These are phyloP conservation scores for Xylaria sp. DNA, from an alignment of 2,329 filamentous ascomycete species.

Conservation along the genomic window DNA sequence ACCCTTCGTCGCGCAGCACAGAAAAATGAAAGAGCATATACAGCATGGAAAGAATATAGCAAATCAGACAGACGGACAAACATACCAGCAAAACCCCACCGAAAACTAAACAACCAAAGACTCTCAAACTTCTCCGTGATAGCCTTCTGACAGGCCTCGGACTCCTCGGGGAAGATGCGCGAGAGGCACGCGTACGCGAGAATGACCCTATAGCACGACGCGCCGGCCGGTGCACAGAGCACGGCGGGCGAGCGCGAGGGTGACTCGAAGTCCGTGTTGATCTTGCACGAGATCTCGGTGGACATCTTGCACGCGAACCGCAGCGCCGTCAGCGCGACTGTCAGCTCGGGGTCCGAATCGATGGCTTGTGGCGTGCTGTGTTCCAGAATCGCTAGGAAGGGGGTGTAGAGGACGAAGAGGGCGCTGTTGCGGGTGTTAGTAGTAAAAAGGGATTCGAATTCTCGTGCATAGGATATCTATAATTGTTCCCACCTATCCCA, in stretches of 20 bases:
- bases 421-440: constrained; percentile 38
- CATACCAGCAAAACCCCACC: constrained; percentile 52
- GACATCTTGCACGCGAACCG: constrained; percentile 51
- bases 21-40: background rate
- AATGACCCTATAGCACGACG: constrained; percentile 50
- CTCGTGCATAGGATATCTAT: background rate
- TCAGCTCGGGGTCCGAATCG: constrained; percentile 40
- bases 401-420: constrained; percentile 50
- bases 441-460: background rate
- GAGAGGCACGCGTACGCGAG: constrained; percentile 44
- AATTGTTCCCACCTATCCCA: background rate
- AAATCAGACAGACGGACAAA: background rate
- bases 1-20: background rate
- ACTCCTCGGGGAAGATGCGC: constrained; percentile 49
- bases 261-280: constrained; percentile 44
- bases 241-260: constrained; percentile 44
- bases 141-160: constrained; percentile 43
- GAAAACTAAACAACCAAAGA: constrained; percentile 48
- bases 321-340: constrained; percentile 47
- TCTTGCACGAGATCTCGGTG: constrained; percentile 50
- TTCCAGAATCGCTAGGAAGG: constrained; percentile 49
- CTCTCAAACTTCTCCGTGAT: constrained; percentile 52
- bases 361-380: constrained; percentile 31
- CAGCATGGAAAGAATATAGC: background rate
- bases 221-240: constrained; percentile 48